These are phyloP conservation scores for Colletotrichum navitas DNA, from an alignment of 2,329 filamentous ascomycete species.

Conservation along the genomic window DNA sequence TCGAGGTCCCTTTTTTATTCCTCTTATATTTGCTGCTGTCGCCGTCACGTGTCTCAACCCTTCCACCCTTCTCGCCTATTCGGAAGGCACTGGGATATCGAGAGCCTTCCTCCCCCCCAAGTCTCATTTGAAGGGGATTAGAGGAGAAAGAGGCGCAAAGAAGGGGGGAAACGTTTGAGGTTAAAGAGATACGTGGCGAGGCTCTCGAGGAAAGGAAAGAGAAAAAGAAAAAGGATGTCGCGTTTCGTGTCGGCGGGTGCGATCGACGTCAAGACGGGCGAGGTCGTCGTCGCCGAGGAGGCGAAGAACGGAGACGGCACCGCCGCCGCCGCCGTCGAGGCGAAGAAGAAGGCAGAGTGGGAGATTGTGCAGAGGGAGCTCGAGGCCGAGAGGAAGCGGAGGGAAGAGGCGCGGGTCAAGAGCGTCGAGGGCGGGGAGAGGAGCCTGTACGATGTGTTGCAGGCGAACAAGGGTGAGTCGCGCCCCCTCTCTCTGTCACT, in stretches of 20 bases:
- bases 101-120: no score
- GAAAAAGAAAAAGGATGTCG: slow-evolving; percentile 49
- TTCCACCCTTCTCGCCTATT: neutral
- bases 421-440: slow-evolving; percentile 63
- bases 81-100: neutral
- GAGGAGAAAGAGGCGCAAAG: neutral
- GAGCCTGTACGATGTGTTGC: slow-evolving; percentile 79
- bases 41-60: no score
- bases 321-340: slow-evolving; percentile 20
- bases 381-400: slow-evolving; percentile 68
- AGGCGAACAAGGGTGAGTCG: slow-evolving; percentile 81
- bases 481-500: slow-evolving; percentile 31
- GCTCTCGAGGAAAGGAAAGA: neutral
- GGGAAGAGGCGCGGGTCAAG: slow-evolving; percentile 63
- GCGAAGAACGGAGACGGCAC: slow-evolving; percentile 10
- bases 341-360: slow-evolving; percentile 65
- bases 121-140: neutral
- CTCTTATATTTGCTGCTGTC: no score
- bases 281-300: slow-evolving; percentile 45
- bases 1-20: no score
- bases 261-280: slow-evolving; percentile 54
- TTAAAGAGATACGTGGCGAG: neutral
- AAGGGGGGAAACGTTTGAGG: no score
- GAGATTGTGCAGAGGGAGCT: slow-evolving; percentile 74
- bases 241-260: slow-evolving; percentile 69